phyloP scores from a whole-genome alignment of 257 asterid genomes.

The Solanum gandarillasii region DNA sequence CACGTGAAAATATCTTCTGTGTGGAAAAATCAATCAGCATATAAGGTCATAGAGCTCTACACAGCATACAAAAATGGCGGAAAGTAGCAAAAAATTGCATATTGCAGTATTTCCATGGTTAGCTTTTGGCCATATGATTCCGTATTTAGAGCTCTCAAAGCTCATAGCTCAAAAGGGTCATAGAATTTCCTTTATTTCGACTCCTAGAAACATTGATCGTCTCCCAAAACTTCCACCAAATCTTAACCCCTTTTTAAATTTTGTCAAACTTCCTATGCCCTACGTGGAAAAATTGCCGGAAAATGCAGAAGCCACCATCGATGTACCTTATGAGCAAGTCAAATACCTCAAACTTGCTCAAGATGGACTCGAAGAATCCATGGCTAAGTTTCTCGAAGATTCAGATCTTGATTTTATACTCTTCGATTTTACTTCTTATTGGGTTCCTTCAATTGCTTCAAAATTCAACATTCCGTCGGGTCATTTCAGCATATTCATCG shows the following conservation, averaged over 20 bases:
- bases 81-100: slow-evolving; percentile 13
- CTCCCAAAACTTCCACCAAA: slow-evolving; percentile 39
- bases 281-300: slow-evolving; percentile 1
- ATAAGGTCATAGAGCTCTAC: not conserved
- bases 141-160: slow-evolving; percentile 38
- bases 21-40: no score
- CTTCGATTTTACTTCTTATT: slow-evolving; percentile 13
- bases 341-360: slow-evolving; percentile 24
- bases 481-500: slow-evolving; percentile 7
- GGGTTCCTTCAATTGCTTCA: slow-evolving; percentile 15
- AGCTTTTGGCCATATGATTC: slow-evolving; percentile 57
- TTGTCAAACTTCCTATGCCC: slow-evolving; percentile 33
- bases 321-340: slow-evolving; percentile 12
- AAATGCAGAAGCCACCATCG: slow-evolving; percentile 21
- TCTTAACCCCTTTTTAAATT: slow-evolving; percentile 6
- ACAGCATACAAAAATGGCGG: not conserved
- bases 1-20: not conserved
- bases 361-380: slow-evolving; percentile 11
- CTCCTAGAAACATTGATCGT: slow-evolving; percentile 46
- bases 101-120: slow-evolving; percentile 54
- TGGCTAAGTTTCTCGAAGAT: slow-evolving; percentile 6
- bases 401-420: slow-evolving; percentile 20
- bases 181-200: slow-evolving; percentile 33
- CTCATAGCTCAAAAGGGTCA: slow-evolving; percentile 41
- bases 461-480: not conserved